phyloP scores from a whole-genome alignment of 257 asterid species.

The Ajuga chamaepitys region DNA sequence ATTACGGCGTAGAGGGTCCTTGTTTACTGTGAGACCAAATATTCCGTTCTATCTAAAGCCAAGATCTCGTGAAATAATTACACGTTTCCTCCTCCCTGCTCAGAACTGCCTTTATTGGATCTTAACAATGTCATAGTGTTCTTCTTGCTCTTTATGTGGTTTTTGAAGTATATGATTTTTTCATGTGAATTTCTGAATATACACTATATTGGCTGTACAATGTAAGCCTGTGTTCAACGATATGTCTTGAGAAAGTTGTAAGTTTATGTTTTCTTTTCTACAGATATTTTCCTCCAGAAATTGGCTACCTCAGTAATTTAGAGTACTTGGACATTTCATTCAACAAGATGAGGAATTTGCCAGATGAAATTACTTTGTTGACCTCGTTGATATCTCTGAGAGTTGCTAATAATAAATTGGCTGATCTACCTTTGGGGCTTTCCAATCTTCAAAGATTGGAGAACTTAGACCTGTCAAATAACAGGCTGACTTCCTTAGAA shows the following conservation, averaged over 20 bases:
- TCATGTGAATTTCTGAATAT: neutral
- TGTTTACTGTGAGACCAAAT: no score
- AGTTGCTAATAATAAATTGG: conserved; percentile 75
- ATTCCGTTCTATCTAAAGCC: no score
- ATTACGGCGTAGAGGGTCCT: no score
- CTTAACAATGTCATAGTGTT: neutral
- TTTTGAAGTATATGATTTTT: neutral
- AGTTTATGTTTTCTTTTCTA: conserved; percentile 20
- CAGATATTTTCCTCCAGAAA: conserved; percentile 95
- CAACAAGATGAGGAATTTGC: conserved; percentile 87
- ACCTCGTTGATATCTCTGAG: conserved; percentile 52
- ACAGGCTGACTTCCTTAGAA: conserved; percentile 66
- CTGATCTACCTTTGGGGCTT: conserved; percentile 57
- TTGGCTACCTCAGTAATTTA: conserved; percentile 63
- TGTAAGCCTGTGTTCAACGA: neutral
- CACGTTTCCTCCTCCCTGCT: no score
- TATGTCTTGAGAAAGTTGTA: conserved; percentile 3
- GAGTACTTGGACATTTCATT: conserved; percentile 87
- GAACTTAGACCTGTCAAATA: conserved; percentile 77
- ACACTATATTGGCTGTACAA: neutral
- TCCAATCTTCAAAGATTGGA: conserved; percentile 65
- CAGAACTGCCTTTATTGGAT: no score
- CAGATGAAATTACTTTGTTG: conserved; percentile 62
- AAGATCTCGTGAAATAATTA: no score
- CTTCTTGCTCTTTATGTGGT: neutral